Evolutionary conservation across 495 filamentous ascomycete species (phyloP).

Genomic region (Penicillium dipodomyicola): DNA sequence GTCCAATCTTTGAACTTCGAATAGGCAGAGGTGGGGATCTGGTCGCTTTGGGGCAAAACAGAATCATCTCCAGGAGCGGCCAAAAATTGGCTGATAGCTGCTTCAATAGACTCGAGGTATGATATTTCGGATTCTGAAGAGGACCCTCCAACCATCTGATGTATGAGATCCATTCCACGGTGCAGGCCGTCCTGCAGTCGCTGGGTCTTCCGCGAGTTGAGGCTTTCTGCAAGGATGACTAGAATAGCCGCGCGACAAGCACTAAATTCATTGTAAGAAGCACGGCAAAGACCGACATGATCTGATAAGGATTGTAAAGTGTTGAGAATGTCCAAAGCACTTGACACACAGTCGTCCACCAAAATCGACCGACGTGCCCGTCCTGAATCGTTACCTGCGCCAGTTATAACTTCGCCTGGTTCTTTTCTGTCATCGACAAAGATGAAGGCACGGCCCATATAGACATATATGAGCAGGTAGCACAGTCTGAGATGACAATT

Average conservation of each 20-base stretch:
- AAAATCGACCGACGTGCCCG: constrained; percentile 35
- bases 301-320: constrained; percentile 41
- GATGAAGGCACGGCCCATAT: constrained; percentile 47
- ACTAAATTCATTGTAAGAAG: constrained; percentile 49
- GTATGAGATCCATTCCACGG: constrained; percentile 21
- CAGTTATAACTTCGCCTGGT: constrained; percentile 4
- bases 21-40: constrained; percentile 15
- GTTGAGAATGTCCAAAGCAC: constrained; percentile 45
- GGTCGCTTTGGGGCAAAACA: background rate
- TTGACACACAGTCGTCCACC: constrained; percentile 44
- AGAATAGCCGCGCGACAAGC: constrained; percentile 49
- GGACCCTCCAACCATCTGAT: constrained; percentile 23
- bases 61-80: background rate
- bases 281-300: constrained; percentile 43
- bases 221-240: constrained; percentile 45
- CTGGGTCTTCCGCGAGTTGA: constrained; percentile 25
- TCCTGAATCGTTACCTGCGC: constrained; percentile 13
- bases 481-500: constrained; percentile 47
- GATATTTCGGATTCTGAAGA: constrained; percentile 23
- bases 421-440: constrained; percentile 34
- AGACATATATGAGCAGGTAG: constrained; percentile 44
- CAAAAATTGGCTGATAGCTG: constrained; percentile 15
- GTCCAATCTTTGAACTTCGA: constrained; percentile 26
- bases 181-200: constrained; percentile 16
- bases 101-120: constrained; percentile 24